Conservation (phyloP, 352 stramenopile species). For the Aphanomyces euteiches region DNA sequence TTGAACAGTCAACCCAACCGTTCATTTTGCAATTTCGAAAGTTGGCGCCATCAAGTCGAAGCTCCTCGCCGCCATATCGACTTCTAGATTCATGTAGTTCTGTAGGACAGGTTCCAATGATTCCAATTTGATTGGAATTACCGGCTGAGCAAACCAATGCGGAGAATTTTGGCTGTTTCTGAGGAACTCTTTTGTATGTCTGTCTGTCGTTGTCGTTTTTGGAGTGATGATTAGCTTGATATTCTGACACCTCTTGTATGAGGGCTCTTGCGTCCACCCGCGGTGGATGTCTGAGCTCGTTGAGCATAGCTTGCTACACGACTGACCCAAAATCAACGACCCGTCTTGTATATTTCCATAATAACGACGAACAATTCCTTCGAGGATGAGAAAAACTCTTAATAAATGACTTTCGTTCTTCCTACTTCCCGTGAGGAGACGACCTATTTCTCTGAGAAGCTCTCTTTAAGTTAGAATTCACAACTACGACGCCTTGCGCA, state of each 20-base stretch:
- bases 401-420: conserved; percentile 32
- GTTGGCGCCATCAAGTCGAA: neutral
- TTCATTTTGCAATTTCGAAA: neutral
- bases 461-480: neutral
- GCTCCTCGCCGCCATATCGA: neutral
- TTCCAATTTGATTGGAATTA: conserved; percentile 32
- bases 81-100: neutral
- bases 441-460: conserved; percentile 30
- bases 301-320: conserved; percentile 29
- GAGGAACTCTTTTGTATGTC: conserved; percentile 30
- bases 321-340: conserved; percentile 21
- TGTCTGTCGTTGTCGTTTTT: conserved; percentile 12
- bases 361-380: neutral
- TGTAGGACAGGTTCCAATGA: conserved; percentile 19
- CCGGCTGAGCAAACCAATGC: conserved; percentile 31
- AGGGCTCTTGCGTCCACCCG: conserved; percentile 5
- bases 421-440: conserved; percentile 26
- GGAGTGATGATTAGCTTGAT: conserved; percentile 31
- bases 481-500: neutral
- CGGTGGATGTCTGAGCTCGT: conserved; percentile 15
- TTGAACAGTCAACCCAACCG: neutral
- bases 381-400: conserved; percentile 28
- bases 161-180: conserved; percentile 33
- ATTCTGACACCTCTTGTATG: conserved; percentile 33
- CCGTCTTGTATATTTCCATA: neutral